These are phyloP conservation scores for Pseudomonodictys pantanalensis DNA, from an alignment of 495 filamentous ascomycete genomes.

Conservation along the genomic window DNA sequence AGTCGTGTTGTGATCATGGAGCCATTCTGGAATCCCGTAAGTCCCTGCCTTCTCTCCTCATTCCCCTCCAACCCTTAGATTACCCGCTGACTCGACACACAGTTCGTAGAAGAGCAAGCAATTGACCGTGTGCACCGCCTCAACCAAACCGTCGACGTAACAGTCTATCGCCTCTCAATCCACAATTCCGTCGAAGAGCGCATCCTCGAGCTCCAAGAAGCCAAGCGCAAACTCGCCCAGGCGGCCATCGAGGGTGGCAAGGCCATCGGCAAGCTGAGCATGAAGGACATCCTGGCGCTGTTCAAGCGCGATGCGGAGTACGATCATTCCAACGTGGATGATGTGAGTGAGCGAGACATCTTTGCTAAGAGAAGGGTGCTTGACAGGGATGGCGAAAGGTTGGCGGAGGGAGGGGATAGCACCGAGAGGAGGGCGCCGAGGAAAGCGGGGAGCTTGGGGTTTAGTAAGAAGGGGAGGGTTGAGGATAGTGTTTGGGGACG, in stretches of 20 bases:
- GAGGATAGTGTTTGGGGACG: constrained; percentile 30
- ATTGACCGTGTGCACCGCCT: constrained; percentile 97
- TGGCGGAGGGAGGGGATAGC: neutral
- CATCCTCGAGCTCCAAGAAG: constrained; percentile 86
- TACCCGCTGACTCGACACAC: constrained; percentile 31
- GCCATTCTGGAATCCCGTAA: constrained; percentile 95
- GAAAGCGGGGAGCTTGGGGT: constrained; percentile 21
- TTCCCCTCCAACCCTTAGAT: neutral
- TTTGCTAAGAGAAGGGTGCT: constrained; percentile 22
- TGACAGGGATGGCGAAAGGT: constrained; percentile 2
- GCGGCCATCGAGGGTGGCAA: constrained; percentile 77
- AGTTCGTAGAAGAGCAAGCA: constrained; percentile 97
- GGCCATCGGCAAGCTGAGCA: constrained; percentile 74
- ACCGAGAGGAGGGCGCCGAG: constrained; percentile 4
- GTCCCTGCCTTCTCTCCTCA: constrained; percentile 31
- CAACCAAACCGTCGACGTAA: constrained; percentile 89
- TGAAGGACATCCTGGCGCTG: constrained; percentile 89
- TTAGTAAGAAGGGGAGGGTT: constrained; percentile 20
- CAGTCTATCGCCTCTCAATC: constrained; percentile 90
- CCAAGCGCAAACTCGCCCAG: constrained; percentile 83
- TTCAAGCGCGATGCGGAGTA: constrained; percentile 75
- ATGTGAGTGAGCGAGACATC: constrained; percentile 11
- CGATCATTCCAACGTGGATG: constrained; percentile 19
- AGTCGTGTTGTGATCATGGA: constrained; percentile 92
- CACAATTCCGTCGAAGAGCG: constrained; percentile 82